Evolutionary conservation across 768 basidiomycete genomes (phyloP).

Genomic region (Trametes punicea): DNA sequence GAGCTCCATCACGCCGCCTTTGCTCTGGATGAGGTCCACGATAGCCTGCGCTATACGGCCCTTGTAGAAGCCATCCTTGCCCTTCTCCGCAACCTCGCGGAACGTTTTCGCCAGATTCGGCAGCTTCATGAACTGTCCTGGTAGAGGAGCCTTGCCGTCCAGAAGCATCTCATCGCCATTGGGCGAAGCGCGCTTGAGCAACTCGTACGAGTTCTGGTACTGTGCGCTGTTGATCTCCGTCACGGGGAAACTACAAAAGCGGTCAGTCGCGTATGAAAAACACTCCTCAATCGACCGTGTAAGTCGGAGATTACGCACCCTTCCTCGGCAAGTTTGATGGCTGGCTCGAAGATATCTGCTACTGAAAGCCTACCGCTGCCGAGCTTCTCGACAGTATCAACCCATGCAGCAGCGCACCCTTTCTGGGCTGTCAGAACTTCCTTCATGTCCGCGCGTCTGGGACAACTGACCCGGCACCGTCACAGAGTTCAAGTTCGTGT

Average conservation of each 20-base stretch:
- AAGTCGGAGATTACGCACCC: slow-evolving; percentile 48
- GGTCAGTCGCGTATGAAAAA: too few species aligned
- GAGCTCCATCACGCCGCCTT: slow-evolving; percentile 91
- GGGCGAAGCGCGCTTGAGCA: slow-evolving; percentile 81
- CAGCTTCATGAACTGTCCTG: slow-evolving; percentile 80
- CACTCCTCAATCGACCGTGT: not conserved
- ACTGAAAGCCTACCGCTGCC: slow-evolving; percentile 70
- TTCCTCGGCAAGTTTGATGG: slow-evolving; percentile 87
- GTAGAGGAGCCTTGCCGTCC: slow-evolving; percentile 76
- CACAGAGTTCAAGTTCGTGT: slow-evolving; percentile 84
- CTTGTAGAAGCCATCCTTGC: slow-evolving; percentile 92
- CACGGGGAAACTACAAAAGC: slow-evolving; percentile 64
- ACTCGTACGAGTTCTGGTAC: slow-evolving; percentile 61
- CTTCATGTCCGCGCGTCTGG: not conserved
- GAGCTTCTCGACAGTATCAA: slow-evolving; percentile 80
- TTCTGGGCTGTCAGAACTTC: slow-evolving; percentile 5
- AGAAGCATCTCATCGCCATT: slow-evolving; percentile 85
- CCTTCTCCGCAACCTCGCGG: slow-evolving; percentile 70
- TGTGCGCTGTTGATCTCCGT: slow-evolving; percentile 65
- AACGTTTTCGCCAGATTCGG: slow-evolving; percentile 85
- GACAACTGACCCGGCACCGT: slow-evolving; percentile 66
- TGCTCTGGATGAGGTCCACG: slow-evolving; percentile 77
- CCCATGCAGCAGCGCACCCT: slow-evolving; percentile 95
- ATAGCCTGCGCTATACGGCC: slow-evolving; percentile 88
- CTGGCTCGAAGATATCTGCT: slow-evolving; percentile 80